Percentiles rank a stretch among this genome's conserved stretches.
These are phyloP conservation scores for Lactarius tabidus DNA, from an alignment of 768 basidiomycete species.

Conservation along the genomic window DNA sequence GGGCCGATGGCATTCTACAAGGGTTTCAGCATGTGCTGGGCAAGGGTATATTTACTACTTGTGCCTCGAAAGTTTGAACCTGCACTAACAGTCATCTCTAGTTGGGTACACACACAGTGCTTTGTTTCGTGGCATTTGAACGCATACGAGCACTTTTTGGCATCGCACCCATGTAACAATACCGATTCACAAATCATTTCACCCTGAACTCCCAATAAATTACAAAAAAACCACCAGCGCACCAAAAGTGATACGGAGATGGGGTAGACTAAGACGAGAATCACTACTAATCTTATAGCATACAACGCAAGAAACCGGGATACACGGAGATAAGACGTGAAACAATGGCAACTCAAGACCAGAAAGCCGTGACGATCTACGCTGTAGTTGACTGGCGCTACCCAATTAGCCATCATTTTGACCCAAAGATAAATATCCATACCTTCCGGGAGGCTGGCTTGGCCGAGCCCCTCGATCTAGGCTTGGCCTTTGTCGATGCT, in stretches of 20 bases:
- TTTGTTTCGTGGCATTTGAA: slow-evolving; percentile 37
- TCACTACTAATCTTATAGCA: slow-evolving; percentile 27
- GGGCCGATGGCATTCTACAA: slow-evolving; percentile 36
- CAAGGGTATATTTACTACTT: slow-evolving; percentile 30
- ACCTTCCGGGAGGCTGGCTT: slow-evolving; percentile 21
- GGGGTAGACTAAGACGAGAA: not conserved
- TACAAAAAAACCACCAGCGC: slow-evolving; percentile 11
- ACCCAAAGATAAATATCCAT: not conserved
- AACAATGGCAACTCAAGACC: slow-evolving; percentile 10
- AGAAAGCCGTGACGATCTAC: not conserved
- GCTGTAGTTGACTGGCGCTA: slow-evolving; percentile 8
- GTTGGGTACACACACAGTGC: slow-evolving; percentile 37
- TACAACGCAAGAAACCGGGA: slow-evolving; percentile 20
- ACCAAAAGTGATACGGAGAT: not conserved
- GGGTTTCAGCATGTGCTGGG: slow-evolving; percentile 42
- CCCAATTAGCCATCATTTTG: not conserved
- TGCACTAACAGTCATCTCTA: slow-evolving; percentile 8
- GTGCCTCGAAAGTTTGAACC: not conserved
- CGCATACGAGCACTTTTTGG: slow-evolving; percentile 32
- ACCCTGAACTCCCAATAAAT: slow-evolving; percentile 6
- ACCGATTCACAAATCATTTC: not conserved
- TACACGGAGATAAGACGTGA: slow-evolving; percentile 25
- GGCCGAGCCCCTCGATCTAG: slow-evolving; percentile 14
- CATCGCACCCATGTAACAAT: slow-evolving; percentile 33
- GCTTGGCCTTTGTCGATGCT: slow-evolving; percentile 18